Conservation (phyloP, 140 eudicot genomes). For the Flaveria floridana region DNA sequence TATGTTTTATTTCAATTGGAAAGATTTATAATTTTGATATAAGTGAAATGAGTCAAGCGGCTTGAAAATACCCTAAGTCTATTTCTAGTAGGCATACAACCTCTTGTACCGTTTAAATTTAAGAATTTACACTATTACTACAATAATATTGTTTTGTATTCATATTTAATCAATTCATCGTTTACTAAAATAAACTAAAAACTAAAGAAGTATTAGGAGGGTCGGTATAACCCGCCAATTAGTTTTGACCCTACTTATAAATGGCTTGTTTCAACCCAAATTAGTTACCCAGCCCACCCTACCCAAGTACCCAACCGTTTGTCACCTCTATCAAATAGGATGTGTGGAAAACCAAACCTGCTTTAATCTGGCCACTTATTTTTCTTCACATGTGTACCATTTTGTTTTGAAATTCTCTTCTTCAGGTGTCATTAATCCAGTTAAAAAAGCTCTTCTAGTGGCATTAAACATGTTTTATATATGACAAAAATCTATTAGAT, state of each 20-base stretch:
- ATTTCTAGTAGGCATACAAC: background rate
- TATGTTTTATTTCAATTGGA: background rate
- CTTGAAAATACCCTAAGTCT: background rate
- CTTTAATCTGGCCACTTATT: slow-evolving; percentile 73
- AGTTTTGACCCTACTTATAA: background rate
- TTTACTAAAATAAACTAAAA: background rate
- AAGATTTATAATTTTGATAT: background rate
- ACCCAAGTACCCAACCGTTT: background rate
- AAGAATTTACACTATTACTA: background rate
- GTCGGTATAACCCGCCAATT: background rate
- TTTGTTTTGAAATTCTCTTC: slow-evolving; percentile 75
- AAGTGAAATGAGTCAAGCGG: background rate
- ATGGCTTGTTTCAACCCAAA: background rate
- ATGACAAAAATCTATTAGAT: slow-evolving; percentile 78
- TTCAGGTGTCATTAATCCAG: slow-evolving; percentile 64
- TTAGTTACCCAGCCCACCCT: background rate
- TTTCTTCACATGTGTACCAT: slow-evolving; percentile 78
- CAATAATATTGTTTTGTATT: background rate
- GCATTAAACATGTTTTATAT: slow-evolving; percentile 81
- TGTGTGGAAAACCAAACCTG: slow-evolving; percentile 49
- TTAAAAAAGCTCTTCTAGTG: slow-evolving; percentile 75
- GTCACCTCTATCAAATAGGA: background rate
- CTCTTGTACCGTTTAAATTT: background rate
- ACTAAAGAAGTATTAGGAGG: background rate
- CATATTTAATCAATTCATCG: background rate